Conservation (phyloP, 2,329 filamentous ascomycete genomes). For the Colletotrichum sp. region DNA sequence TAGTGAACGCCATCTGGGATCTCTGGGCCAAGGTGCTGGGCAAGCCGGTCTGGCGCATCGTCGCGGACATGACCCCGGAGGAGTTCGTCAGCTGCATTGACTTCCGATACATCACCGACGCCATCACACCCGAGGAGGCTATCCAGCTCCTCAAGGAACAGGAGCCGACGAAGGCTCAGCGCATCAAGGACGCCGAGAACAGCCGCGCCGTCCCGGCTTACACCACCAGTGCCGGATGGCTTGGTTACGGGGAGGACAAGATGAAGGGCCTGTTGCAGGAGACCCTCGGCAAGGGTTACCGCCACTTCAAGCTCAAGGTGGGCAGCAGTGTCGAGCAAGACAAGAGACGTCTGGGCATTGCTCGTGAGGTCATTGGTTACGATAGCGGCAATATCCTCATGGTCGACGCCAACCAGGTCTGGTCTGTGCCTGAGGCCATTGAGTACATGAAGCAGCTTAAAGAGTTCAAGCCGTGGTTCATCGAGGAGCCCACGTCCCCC, state of each 20-base stretch:
- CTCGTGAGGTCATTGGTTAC: slow-evolving; percentile 80
- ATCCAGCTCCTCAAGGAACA: slow-evolving; percentile 71
- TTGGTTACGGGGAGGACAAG: slow-evolving; percentile 90
- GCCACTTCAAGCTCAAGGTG: slow-evolving; percentile 91
- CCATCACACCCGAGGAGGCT: slow-evolving; percentile 86
- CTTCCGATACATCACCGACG: slow-evolving; percentile 94
- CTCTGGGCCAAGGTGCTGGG: slow-evolving; percentile 88
- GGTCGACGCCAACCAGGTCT: slow-evolving; percentile 93
- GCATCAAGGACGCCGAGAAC: slow-evolving; percentile 75
- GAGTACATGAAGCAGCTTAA: slow-evolving; percentile 83
- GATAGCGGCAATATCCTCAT: slow-evolving; percentile 86
- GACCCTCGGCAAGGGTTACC: slow-evolving; percentile 78
- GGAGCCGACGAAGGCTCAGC: slow-evolving; percentile 71
- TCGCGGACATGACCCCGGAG: slow-evolving; percentile 88
- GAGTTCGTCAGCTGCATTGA: slow-evolving; percentile 89
- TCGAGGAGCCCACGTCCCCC: slow-evolving; percentile 90
- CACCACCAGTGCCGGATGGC: slow-evolving; percentile 88
- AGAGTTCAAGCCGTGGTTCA: slow-evolving; percentile 91
- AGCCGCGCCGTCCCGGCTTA: slow-evolving; percentile 86
- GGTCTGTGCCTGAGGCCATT: slow-evolving; percentile 89
- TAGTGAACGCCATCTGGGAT: slow-evolving; percentile 93
- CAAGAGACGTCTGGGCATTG: slow-evolving; percentile 72
- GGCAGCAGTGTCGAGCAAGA: slow-evolving; percentile 77
- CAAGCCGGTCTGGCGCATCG: slow-evolving; percentile 90
- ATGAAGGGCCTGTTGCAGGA: slow-evolving; percentile 78